Conservation (phyloP, 495 filamentous ascomycete genomes). For the Cercophora samala region DNA sequence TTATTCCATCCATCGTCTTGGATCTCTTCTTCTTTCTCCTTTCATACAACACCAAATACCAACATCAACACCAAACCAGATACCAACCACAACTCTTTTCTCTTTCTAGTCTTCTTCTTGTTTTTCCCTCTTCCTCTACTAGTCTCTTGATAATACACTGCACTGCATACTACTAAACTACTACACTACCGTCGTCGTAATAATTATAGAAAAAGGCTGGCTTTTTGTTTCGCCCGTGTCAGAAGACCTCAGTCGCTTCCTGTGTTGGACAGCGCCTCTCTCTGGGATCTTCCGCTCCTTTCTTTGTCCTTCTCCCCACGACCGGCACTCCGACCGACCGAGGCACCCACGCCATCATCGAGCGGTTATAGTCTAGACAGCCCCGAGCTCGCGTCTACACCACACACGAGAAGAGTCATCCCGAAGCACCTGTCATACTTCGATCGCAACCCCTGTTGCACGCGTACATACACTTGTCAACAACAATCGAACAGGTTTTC, state of each 20-base stretch:
- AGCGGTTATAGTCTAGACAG: slow-evolving; percentile 3
- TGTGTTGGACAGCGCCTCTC: not conserved
- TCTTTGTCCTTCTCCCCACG: not conserved
- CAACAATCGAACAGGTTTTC: not conserved
- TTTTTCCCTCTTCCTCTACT: not conserved
- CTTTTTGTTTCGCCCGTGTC: slow-evolving; percentile 14
- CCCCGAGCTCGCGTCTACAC: not conserved
- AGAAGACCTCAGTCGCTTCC: slow-evolving; percentile 7
- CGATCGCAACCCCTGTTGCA: slow-evolving; percentile 1
- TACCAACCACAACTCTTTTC: not conserved
- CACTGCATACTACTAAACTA: not conserved
- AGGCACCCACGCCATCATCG: not conserved
- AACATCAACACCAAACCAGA: not conserved
- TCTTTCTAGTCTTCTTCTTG: slow-evolving; percentile 1
- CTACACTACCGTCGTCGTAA: not conserved
- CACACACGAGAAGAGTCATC: not conserved
- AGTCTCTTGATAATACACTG: not conserved
- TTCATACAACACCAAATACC: not conserved
- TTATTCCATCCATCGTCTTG: not conserved
- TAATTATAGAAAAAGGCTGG: slow-evolving; percentile 8
- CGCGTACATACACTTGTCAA: slow-evolving; percentile 4
- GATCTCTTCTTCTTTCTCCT: not conserved
- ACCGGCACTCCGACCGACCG: not conserved
- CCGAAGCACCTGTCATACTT: not conserved
- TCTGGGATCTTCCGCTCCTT: slow-evolving; percentile 2